These are phyloP conservation scores for Kalmusia sp. DNA, from an alignment of 2,329 filamentous ascomycete species.

Conservation along the genomic window DNA sequence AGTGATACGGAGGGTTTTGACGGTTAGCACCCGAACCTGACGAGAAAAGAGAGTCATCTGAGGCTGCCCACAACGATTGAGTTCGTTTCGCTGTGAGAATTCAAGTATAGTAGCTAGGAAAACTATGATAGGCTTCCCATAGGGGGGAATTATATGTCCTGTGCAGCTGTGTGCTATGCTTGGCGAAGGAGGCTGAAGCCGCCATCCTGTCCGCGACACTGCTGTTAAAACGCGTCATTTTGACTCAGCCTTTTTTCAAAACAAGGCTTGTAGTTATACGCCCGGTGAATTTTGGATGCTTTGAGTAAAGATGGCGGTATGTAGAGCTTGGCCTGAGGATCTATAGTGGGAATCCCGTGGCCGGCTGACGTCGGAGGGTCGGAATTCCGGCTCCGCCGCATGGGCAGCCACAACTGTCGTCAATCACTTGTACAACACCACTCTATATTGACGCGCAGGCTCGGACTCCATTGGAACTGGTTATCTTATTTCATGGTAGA, in stretches of 20 bases:
- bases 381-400: slow-evolving; percentile 4
- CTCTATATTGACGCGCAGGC: too few relatives aligned
- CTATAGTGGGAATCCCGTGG: background rate
- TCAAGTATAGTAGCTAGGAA: too few relatives aligned
- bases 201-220: slow-evolving; percentile 63
- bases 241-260: slow-evolving; percentile 60
- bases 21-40: too few relatives aligned
- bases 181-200: slow-evolving; percentile 50
- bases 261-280: background rate
- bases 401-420: background rate
- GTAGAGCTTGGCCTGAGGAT: background rate
- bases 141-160: too few relatives aligned
- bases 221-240: slow-evolving; percentile 55
- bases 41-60: too few relatives aligned
- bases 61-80: too few relatives aligned
- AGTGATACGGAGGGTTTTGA: too few relatives aligned
- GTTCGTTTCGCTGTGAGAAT: too few relatives aligned
- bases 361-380: background rate
- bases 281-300: background rate
- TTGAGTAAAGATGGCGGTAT: background rate
- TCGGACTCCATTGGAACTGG: too few relatives aligned
- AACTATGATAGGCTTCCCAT: too few relatives aligned
- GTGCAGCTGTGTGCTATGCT: too few relatives aligned
- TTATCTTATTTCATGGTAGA: too few relatives aligned
- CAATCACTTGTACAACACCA: background rate